These are phyloP conservation scores for Stephanodiscus triporus DNA, from an alignment of 108 stramenopile genomes.

Conservation along the genomic window DNA sequence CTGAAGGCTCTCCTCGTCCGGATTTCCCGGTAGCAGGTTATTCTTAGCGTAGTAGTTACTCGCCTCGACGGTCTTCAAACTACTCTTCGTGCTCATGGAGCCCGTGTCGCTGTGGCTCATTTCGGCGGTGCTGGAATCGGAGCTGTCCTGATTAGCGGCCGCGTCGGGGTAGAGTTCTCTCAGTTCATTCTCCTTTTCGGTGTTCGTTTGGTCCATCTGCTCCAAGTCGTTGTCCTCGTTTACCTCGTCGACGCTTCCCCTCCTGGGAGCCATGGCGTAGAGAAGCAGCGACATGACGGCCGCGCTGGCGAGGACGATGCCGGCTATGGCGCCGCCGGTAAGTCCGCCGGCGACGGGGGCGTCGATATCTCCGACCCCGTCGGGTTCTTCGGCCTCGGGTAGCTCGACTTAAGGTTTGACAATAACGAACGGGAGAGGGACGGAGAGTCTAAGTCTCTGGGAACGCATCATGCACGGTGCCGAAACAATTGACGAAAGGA, in stretches of 20 bases:
- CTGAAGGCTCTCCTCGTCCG: not conserved
- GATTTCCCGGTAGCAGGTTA: not conserved
- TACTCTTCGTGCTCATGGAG: constrained; percentile 5
- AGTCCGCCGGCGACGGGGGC: not conserved
- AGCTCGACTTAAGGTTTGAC: not conserved
- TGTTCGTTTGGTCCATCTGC: not conserved
- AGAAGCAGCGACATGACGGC: not conserved
- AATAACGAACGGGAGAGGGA: not conserved
- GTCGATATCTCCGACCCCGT: not conserved
- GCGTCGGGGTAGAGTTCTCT: not conserved
- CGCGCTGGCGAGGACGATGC: not conserved
- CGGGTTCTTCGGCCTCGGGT: not conserved
- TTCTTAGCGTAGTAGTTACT: constrained; percentile 3
- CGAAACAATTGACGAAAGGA: not conserved
- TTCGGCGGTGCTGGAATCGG: not conserved
- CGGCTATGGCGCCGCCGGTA: not conserved
- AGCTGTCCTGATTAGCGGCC: not conserved
- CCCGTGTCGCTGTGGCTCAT: not conserved
- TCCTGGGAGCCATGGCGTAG: not conserved
- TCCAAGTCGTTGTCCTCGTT: constrained; percentile 1
- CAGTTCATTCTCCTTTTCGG: not conserved
- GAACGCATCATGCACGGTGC: not conserved
- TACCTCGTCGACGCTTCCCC: not conserved
- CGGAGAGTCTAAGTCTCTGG: not conserved
- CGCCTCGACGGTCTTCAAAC: not conserved